Base-by-base conservation (phyloP, 208 protist species). In the Vickermania spadyakhi region DNA sequence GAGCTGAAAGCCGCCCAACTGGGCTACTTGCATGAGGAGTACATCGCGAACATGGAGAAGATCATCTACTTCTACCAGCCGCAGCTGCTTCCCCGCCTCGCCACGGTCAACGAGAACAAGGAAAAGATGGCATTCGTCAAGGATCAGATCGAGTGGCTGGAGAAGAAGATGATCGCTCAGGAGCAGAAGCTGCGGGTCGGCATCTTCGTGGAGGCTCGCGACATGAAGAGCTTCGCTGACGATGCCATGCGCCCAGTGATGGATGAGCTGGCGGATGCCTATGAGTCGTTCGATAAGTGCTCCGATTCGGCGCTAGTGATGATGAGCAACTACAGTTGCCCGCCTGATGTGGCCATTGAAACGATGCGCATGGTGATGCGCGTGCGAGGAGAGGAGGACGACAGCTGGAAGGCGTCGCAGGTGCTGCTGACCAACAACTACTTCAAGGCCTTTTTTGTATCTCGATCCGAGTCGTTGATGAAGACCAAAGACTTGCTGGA, bases 391-490 rank as follows among this genome's bases (percentile, higher is more conserved):
- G 73, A 80, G 3, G 69, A 75, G 49, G 70, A 75, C 11, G 56
- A 53, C 13, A 13, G 52, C 36, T 92, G 85, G 82, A 42, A 28
- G 0, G 73, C 68, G 1, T 72, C 81, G 25, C 70, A 85, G 66
- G 81, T 92, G 30, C 59, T 89, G 5, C 66, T 92, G 36, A 93
- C 77, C 50, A 56, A 77, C 60, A 86, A 67, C 56, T 89, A 93
- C 62, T 87, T 88, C 57, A 73, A 73, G 42, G 67, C 73, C 14
- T 93, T 89, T 60, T 89, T 89, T 28, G 71, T 77, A 18, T 72
- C 75, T 18, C 82, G 86, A 55, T 75, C 66, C 18, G 78, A 88
- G 57, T 66, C 62, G 3, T 31, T 93, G 27, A 59, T 87, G 36
- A 71, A 73, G 50, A 67, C 66, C 52, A 66, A 58, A 3, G 77